Percentiles rank a stretch among this genome's conserved stretches.
phyloP scores from a whole-genome alignment of 306 rosid genomes.

The Luffa acutangula region DNA sequence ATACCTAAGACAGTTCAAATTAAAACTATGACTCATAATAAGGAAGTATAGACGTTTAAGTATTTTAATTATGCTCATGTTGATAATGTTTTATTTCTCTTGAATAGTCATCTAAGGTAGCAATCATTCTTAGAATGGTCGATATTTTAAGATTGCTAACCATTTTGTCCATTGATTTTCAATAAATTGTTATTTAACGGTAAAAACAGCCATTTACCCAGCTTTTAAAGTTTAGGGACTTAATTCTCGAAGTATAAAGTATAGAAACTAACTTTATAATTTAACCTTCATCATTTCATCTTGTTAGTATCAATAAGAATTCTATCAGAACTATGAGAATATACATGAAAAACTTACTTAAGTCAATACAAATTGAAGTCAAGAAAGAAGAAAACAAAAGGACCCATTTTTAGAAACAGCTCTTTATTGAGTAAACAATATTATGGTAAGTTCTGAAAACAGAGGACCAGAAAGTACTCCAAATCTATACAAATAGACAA shows the following conservation, averaged over 20 bases:
- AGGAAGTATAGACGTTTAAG: no score
- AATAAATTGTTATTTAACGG: no score
- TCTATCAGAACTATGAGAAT: background rate
- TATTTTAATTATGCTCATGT: no score
- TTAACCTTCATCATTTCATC: background rate
- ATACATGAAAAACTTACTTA: background rate
- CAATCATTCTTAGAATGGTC: no score
- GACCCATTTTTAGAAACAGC: background rate
- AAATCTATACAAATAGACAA: background rate
- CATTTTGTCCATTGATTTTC: no score
- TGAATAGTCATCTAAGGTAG: no score
- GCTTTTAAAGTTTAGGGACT: background rate
- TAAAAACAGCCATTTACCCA: no score
- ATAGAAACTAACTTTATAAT: no score
- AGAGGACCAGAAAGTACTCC: background rate
- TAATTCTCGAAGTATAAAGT: background rate
- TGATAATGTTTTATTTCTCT: no score
- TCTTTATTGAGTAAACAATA: background rate
- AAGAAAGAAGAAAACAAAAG: background rate
- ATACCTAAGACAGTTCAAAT: no score
- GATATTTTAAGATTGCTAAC: no score
- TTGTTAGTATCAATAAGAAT: background rate
- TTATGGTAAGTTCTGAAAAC: background rate
- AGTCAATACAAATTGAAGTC: background rate
- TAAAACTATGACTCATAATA: no score